Percentiles rank a stretch among this genome's conserved stretches.
These are phyloP conservation scores for Colletotrichum eremochloae DNA, from an alignment of 2,329 filamentous ascomycete species.

Conservation along the genomic window DNA sequence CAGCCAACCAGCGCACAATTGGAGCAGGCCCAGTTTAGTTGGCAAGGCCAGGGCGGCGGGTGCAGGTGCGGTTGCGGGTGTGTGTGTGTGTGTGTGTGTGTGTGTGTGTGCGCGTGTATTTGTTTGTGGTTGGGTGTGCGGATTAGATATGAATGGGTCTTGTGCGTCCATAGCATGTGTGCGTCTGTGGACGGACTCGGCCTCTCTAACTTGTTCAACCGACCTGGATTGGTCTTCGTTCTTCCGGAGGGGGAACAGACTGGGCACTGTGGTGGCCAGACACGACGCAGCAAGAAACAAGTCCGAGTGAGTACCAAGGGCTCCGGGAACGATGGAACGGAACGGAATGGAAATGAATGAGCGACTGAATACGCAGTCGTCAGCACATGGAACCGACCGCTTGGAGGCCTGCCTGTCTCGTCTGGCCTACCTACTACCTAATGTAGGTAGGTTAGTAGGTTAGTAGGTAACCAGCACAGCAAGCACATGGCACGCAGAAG, in stretches of 20 bases:
- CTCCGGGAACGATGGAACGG: background rate
- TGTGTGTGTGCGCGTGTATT: conserved; percentile 5
- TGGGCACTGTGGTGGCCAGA: conserved; percentile 3
- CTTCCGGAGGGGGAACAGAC: conserved; percentile 27
- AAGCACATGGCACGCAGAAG: background rate
- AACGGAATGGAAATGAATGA: background rate
- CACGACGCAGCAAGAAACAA: background rate
- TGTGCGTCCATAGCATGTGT: background rate
- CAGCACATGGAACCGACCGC: background rate
- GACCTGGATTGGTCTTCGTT: conserved; percentile 21
- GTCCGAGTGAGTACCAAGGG: background rate
- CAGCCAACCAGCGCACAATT: conserved; percentile 17
- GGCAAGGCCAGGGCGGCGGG: conserved; percentile 29
- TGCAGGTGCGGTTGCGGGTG: conserved; percentile 13
- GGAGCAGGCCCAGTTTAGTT: conserved; percentile 5
- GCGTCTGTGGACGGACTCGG: conserved; percentile 30
- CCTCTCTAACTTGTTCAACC: conserved; percentile 16
- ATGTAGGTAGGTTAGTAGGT: too few relatives aligned
- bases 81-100: conserved; percentile 14
- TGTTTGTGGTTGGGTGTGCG: conserved; percentile 11
- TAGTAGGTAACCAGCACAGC: background rate
- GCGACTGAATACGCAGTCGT: background rate
- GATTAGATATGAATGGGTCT: conserved; percentile 30
- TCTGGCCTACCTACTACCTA: background rate
- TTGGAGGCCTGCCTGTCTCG: background rate